Base-by-base conservation (phyloP, 495 filamentous ascomycete species). In the Neurospora sp. region DNA sequence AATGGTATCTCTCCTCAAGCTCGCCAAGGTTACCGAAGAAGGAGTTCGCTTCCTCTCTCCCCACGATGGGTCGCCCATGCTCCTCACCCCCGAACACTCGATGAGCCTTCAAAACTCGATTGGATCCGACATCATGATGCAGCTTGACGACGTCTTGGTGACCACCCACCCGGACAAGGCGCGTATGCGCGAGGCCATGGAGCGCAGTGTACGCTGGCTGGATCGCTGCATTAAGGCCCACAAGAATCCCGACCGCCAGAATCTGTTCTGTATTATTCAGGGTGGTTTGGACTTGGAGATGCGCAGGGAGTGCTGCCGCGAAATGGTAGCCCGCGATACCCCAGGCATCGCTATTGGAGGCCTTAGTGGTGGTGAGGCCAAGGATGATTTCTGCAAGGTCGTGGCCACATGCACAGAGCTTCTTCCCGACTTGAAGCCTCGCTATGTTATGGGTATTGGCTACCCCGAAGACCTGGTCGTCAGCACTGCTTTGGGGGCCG, bases 261-360 rank as follows among this genome's bases (percentile, higher is more conserved):
- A 98, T 75, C 86, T 99, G n/a, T 99, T 98, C 79, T 98, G 96
- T 80, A 98, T 98, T 76, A 97, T 99, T 70, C 96, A 99, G 82
- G 96, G 96, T 74, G 96, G 96, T 0, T 81, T 98, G 59, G 94
- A 98, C 82, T 83, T 97, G n/a, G 91, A 96, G 23, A 88, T 98
- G 86, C 89, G 96, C 39, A 87, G 86, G 72, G 86, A 93, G 81
- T 98, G 96, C 81, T 94, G 92, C 72, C 85, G 85, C 59, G 93
- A 94, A 81, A 99, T 98, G 96, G 92, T 96, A 4, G 90, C 87
- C 41, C 89, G 96, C 73, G 90, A 94, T 84, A 98, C 96, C 2
- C 96, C 96, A 0, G 96, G 96, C 31, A 97, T 99, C 76, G 96
- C 96, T 3, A 98, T 99, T 76, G 96, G 96, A 37, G 96, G 96